A percentile compares a stretch with the other conserved stretches of the same genome.
Evolutionary conservation across 768 basidiomycete species (phyloP).

Genomic region (Trichaptum fuscoviolaceum): DNA sequence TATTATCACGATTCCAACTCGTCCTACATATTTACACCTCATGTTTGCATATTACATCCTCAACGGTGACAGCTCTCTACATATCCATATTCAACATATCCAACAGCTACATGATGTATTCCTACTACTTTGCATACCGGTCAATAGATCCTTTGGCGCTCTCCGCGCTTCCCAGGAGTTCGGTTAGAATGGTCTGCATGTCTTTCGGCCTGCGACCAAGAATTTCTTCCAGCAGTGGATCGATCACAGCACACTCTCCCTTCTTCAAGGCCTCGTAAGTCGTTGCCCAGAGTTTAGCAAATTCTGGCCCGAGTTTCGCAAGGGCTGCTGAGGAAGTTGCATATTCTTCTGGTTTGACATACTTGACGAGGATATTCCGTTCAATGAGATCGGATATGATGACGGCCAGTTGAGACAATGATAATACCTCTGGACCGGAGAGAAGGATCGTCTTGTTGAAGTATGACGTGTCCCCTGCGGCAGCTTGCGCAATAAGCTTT

Average conservation of each 20-base stretch:
- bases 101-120: background rate
- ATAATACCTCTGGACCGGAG: conserved; percentile 20
- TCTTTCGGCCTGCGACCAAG: conserved; percentile 24
- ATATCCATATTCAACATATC: background rate
- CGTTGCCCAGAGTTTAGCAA: conserved; percentile 24
- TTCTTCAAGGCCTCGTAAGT: conserved; percentile 24
- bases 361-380: conserved; percentile 14
- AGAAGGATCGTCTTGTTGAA: conserved; percentile 25
- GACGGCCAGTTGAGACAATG: conserved; percentile 23
- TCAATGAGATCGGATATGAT: conserved; percentile 17
- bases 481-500: conserved; percentile 22
- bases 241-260: conserved; percentile 25
- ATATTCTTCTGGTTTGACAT: conserved; percentile 24
- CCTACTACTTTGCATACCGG: conserved; percentile 17
- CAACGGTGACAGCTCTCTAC: background rate
- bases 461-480: conserved; percentile 15
- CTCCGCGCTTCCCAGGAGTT: conserved; percentile 12
- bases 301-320: conserved; percentile 8
- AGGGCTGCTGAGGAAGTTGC: conserved; percentile 7
- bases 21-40: background rate
- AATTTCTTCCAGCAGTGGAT: conserved; percentile 22
- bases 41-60: background rate
- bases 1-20: background rate
- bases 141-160: conserved; percentile 14
- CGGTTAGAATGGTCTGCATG: conserved; percentile 22